phyloP scores from a whole-genome alignment of 495 filamentous ascomycete genomes.

The Parachaetomium inaequale region DNA sequence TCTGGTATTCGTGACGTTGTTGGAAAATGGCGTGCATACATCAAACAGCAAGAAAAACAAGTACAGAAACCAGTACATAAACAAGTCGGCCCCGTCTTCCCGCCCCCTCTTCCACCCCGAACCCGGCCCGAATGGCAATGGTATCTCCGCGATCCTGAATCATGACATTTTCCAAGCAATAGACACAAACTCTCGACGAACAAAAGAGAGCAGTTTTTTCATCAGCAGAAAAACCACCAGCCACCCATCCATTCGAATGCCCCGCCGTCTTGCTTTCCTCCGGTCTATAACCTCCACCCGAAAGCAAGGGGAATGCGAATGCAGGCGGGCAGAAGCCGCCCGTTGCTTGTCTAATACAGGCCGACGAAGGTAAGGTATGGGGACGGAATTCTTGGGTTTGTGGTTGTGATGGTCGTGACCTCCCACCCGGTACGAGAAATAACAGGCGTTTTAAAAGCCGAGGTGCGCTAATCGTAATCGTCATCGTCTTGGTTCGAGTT shows the following conservation, averaged over 20 bases:
- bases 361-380: not conserved
- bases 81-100: not conserved
- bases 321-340: not conserved
- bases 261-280: not conserved
- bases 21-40: constrained; percentile 6
- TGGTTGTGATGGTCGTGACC: not conserved
- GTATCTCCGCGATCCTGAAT: constrained; percentile 15
- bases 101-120: not conserved
- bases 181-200: not conserved
- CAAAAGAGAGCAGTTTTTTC: not conserved
- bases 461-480: constrained; percentile 42
- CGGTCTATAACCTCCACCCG: constrained; percentile 3
- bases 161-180: constrained; percentile 10
- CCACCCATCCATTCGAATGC: not conserved
- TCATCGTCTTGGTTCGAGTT: constrained; percentile 63
- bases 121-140: constrained; percentile 4
- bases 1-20: not conserved
- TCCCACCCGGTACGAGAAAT: not conserved
- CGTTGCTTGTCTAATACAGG: not conserved
- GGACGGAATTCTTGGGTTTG: not conserved
- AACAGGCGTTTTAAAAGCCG: not conserved
- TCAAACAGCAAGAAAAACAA: not conserved
- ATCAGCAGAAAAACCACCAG: not conserved
- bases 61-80: not conserved
- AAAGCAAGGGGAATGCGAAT: not conserved